Evolutionary conservation across 352 stramenopile species (phyloP).

Genomic region (Phytophthora meadii): DNA sequence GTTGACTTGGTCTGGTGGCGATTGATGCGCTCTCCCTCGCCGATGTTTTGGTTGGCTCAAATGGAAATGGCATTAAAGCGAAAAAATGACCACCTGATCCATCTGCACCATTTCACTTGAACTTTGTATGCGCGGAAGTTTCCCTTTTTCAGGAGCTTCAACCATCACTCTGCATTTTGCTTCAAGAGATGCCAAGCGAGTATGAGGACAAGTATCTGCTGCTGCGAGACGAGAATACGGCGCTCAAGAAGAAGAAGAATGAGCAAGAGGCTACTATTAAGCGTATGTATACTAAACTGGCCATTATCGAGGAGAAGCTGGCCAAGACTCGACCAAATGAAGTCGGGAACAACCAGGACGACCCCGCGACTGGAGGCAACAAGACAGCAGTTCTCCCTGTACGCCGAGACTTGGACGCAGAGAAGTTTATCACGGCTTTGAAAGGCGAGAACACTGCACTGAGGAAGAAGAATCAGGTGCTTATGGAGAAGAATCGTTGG

Average conservation of each 20-base stretch:
- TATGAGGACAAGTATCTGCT: conserved; percentile 89
- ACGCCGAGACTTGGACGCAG: conserved; percentile 75
- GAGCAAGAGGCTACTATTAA: conserved; percentile 92
- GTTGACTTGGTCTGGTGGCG: conserved; percentile 27
- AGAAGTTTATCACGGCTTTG: conserved; percentile 83
- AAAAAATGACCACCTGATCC: conserved; percentile 13
- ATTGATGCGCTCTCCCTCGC: conserved; percentile 32
- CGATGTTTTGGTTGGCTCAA: conserved; percentile 44
- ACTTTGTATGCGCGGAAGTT: conserved; percentile 27
- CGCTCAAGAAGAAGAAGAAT: conserved; percentile 93
- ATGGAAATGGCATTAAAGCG: conserved; percentile 27
- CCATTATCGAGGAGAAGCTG: conserved; percentile 87
- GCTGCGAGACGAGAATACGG: conserved; percentile 84
- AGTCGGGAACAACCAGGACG: conserved; percentile 67
- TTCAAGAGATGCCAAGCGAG: conserved; percentile 51
- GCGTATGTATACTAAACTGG: conserved; percentile 90
- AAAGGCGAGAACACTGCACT: conserved; percentile 79
- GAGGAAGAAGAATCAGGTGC: conserved; percentile 74
- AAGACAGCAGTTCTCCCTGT: conserved; percentile 36
- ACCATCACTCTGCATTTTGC: conserved; percentile 10
- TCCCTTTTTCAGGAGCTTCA: conserved; percentile 22
- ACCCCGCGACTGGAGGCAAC: conserved; percentile 42
- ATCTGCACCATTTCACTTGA: conserved; percentile 1
- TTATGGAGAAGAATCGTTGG: conserved; percentile 75
- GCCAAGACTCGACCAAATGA: conserved; percentile 72